These are phyloP conservation scores for Penicillium flavigenum DNA, from an alignment of 495 filamentous ascomycete species.

Conservation along the genomic window DNA sequence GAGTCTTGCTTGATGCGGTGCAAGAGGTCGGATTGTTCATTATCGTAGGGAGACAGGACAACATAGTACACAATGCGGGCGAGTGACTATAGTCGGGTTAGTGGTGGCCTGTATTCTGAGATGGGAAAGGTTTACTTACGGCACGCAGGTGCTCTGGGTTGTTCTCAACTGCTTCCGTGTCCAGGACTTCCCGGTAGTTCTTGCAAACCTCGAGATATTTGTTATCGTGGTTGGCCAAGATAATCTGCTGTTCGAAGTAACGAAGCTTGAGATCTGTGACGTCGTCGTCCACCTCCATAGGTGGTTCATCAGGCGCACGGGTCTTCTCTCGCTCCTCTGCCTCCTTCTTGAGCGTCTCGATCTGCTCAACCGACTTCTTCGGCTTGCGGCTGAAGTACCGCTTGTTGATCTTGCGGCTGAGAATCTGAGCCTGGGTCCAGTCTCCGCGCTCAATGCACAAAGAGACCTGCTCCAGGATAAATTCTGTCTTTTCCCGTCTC, in stretches of 20 bases:
- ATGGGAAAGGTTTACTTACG: constrained; percentile 52
- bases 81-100: constrained; percentile 57
- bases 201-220: constrained; percentile 98
- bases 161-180: constrained; percentile 90
- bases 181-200: constrained; percentile 91
- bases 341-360: constrained; percentile 85
- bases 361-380: constrained; percentile 80
- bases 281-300: constrained; percentile 77
- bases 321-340: constrained; percentile 78
- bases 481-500: constrained; percentile 94
- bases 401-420: constrained; percentile 95
- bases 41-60: constrained; percentile 94
- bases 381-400: constrained; percentile 84
- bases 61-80: constrained; percentile 96
- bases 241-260: constrained; percentile 96
- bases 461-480: constrained; percentile 92
- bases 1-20: constrained; percentile 77
- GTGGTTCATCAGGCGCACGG: constrained; percentile 64
- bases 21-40: constrained; percentile 95
- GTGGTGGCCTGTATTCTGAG: background rate
- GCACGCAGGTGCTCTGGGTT: constrained; percentile 80
- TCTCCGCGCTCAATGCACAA: constrained; percentile 94
- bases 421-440: constrained; percentile 92
- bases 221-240: constrained; percentile 89
- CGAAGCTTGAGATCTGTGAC: constrained; percentile 93